Base-by-base conservation (phyloP, 1,284 basidiomycete species). In the Macrocybe sp. region DNA sequence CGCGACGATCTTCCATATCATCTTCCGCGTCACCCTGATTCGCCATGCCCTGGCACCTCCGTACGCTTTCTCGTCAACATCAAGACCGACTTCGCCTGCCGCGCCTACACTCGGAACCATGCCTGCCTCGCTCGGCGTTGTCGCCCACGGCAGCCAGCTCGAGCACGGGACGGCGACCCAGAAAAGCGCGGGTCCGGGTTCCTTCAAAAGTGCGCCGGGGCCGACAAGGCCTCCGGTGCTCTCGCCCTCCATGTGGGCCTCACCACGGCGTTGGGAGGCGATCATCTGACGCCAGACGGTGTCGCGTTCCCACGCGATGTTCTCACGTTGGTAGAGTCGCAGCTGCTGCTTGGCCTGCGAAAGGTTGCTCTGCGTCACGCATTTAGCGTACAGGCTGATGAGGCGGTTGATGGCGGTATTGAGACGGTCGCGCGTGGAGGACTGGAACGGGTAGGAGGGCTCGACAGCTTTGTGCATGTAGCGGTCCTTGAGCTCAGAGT, bases 231-330 rank as follows among this genome's bases (percentile, higher is more conserved):
- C 65, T 12, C 67, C 66, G 42, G 67, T 64, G 1, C 73, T 66
- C 37, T 67, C 66, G 12, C 65, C 67, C 29, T 71, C 72, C 2
- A 60, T 61, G 22, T 22, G 22, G 22, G 22, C 22, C 38, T 79
- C 77, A 3, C 85, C 87, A 7, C 83, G 77, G 41, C 94, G 81
- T 59, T 94, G 91, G 32, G 85, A 83, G 9, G 87, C 87, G 56
- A 99, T 94, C 96, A 99, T 98, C 66, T 96, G 91, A 29, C 95
- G 79, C 96, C 96, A 99, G 4, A 99, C 90, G 0, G 92, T 96
- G 60, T 96, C 92, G 40, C 92, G 81, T 61, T 96, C 92, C 90
- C 92, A 95, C 2, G 92, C 93, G 51, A 95, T 88, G 60, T 92
- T 86, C 72, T 99, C 96, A 30, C 95, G 83, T 48, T 97, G 83